Evolutionary conservation across 139 green algal species (phyloP).

Genomic region (Zygnema circumcarinatum): DNA sequence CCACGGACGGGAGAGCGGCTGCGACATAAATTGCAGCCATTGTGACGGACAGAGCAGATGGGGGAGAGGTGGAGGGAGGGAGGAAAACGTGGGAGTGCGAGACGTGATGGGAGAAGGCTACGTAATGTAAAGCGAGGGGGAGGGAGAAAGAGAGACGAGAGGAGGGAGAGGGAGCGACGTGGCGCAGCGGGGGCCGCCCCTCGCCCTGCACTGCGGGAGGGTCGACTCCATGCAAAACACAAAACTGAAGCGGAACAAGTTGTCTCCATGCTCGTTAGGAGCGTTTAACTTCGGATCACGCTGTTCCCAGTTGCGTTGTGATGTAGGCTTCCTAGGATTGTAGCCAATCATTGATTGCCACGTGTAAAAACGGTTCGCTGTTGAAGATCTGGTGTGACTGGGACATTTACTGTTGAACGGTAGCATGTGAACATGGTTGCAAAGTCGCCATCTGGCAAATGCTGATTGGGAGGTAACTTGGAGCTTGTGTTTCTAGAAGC

Average conservation of each 20-base stretch:
- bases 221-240: background rate
- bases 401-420: no score
- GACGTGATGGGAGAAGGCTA: background rate
- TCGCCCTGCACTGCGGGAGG: no score
- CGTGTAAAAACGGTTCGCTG: no score
- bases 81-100: background rate
- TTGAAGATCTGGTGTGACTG: no score
- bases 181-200: background rate
- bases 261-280: background rate
- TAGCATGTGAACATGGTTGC: no score
- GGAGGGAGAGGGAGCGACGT: background rate
- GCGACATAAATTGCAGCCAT: no score
- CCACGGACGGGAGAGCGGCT: no score
- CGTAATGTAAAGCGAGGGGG: no score
- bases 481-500: no score
- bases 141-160: constrained; percentile 20
- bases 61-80: background rate
- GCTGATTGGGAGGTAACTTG: no score
- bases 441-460: no score
- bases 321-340: background rate
- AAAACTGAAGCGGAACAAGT: background rate
- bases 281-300: background rate
- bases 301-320: background rate
- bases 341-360: background rate
- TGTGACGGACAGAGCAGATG: no score